Evolutionary conservation across 2,329 filamentous ascomycete genomes (phyloP), one percentile per base, ranked within the genome.

Genomic region (Clonostachys solani): DNA sequence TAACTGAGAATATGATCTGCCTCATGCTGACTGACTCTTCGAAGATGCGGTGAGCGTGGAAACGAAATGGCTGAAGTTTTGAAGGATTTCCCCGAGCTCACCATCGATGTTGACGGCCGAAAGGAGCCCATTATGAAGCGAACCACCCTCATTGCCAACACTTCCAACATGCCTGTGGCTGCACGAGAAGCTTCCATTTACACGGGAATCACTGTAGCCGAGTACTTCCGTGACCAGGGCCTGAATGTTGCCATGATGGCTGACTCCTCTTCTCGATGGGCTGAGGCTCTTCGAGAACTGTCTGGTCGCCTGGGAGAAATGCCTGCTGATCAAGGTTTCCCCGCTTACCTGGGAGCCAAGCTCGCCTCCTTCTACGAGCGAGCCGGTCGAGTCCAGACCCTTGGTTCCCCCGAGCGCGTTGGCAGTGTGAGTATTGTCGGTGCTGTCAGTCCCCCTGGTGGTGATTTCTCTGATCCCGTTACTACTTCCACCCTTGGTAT

Each of bases 41-140:
- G 3, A 73, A 29, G 23, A 29, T 63, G 71, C 23, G 89, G 92
- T 59, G 94, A 99, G 74, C 88, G 94, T 60, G 94, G 94, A 57
- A 99, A 99, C 66, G 94, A 99, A 73, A 99, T 99, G 94, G 94
- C 94, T 54, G 94, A 99, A 80, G 94, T 99, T 58, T 80, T 99
- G 80, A 97, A 96, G 88, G 94, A 99, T 72, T 99, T 99, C 79
- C 94, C 94, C 50, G 92, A 97, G 80, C 88, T 99, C 55, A 88
- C 89, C 43, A 99, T 99, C 64, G 87, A 95, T 16, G 84, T 97
- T 58, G 87, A 96, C 40, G 94, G 94, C 60, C 90, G 92, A 64
- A 87, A 92, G 72, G 94, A 99, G 68, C 92, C 92, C 57, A 99
- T 99, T 77, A 99, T 99, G 94, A 99, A 99, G 83, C 92, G 94